These are phyloP conservation scores for Chimonanthus praecox DNA, from an alignment of 164 flowering plant genomes.

Conservation along the genomic window DNA sequence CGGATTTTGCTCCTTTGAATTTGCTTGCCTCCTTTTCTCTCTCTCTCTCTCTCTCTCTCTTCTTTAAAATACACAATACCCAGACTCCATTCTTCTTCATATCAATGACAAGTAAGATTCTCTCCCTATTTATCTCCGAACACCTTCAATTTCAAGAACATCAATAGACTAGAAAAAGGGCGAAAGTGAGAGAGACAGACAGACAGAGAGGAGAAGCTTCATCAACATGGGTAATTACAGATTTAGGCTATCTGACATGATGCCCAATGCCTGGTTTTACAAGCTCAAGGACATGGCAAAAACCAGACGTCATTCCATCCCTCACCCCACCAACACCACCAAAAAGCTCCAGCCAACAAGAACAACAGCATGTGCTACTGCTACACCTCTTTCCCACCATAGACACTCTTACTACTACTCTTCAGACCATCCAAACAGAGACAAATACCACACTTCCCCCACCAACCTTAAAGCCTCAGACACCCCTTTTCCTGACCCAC, in stretches of 20 bases:
- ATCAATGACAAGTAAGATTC: background rate
- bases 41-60: background rate
- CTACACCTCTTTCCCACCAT: background rate
- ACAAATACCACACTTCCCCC: conserved; percentile 21
- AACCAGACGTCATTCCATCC: conserved; percentile 20
- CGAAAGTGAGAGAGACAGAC: conserved; percentile 9
- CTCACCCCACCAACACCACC: conserved; percentile 9
- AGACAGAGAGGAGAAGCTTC: conserved; percentile 4
- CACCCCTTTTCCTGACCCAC: conserved; percentile 32
- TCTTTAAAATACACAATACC: background rate
- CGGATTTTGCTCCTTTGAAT: background rate
- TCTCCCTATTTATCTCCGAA: too few relatives aligned
- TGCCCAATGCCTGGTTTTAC: conserved; percentile 89
- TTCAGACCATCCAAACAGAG: conserved; percentile 28
- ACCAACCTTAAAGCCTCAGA: conserved; percentile 21
- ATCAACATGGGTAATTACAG: conserved; percentile 58
- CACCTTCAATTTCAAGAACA: background rate
- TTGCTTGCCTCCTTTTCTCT: too few relatives aligned
- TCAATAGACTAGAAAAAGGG: background rate
- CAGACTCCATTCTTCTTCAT: background rate
- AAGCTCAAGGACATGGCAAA: conserved; percentile 58
- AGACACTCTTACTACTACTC: conserved; percentile 9
- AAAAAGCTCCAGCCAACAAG: conserved; percentile 15
- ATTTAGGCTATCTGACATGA: conserved; percentile 71
- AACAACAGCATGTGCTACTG: conserved; percentile 15